Evolutionary conservation across 345 rosid genomes (phyloP).

Genomic region (Erodium maritimum): DNA sequence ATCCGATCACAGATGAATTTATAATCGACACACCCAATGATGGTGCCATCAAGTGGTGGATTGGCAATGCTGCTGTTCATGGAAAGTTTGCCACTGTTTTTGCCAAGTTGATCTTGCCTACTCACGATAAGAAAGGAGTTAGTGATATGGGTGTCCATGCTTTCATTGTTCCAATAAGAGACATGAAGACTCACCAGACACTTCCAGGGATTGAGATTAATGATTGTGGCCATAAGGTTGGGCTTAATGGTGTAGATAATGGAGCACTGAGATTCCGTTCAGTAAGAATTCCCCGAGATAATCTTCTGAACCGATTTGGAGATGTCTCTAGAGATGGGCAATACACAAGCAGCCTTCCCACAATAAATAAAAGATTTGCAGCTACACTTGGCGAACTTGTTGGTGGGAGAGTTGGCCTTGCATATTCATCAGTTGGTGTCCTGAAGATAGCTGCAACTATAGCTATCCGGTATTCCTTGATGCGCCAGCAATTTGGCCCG

Average conservation of each 20-base stretch:
- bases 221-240: slow-evolving; percentile 95
- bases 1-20: slow-evolving; percentile 71
- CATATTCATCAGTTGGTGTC: slow-evolving; percentile 75
- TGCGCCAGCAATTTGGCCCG: slow-evolving; percentile 97
- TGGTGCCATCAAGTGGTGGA: slow-evolving; percentile 99
- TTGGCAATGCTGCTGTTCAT: slow-evolving; percentile 97
- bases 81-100: slow-evolving; percentile 95
- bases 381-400: slow-evolving; percentile 98
- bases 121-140: slow-evolving; percentile 59
- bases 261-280: slow-evolving; percentile 81
- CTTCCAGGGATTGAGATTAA: slow-evolving; percentile 89
- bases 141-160: slow-evolving; percentile 98
- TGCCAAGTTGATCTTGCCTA: slow-evolving; percentile 76
- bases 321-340: slow-evolving; percentile 89
- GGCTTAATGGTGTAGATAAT: slow-evolving; percentile 93
- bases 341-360: slow-evolving; percentile 83
- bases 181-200: slow-evolving; percentile 63
- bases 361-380: slow-evolving; percentile 84
- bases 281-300: slow-evolving; percentile 88
- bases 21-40: slow-evolving; percentile 75
- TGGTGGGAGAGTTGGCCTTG: slow-evolving; percentile 92
- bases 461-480: slow-evolving; percentile 74
- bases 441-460: slow-evolving; percentile 73
- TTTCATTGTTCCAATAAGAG: slow-evolving; percentile 90
- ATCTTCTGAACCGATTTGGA: slow-evolving; percentile 95